A percentile compares a stretch with the other conserved stretches of the same genome.
Conservation (phyloP, 2,329 filamentous ascomycete genomes). For the Aureobasidium sp. region DNA sequence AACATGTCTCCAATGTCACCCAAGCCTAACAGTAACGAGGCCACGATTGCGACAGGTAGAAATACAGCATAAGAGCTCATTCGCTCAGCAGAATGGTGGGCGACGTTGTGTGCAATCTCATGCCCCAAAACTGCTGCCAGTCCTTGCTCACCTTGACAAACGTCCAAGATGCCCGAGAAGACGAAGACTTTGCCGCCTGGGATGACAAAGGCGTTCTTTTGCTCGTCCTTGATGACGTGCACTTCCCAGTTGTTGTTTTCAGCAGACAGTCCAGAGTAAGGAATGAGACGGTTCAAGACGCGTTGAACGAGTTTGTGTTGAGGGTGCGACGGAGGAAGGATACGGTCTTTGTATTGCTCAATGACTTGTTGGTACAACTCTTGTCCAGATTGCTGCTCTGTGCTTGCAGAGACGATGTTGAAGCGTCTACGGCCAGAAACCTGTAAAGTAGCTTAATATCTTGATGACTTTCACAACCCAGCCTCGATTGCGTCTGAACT, state of each 20-base stretch:
- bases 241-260: constrained; percentile 59
- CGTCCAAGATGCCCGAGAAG: constrained; percentile 62
- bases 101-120: constrained; percentile 72
- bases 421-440: constrained; percentile 66
- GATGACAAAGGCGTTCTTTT: constrained; percentile 68
- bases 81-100: constrained; percentile 60
- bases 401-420: constrained; percentile 56
- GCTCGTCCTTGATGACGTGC: constrained; percentile 62
- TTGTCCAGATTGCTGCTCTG: constrained; percentile 49
- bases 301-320: constrained; percentile 51
- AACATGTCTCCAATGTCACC: constrained; percentile 29
- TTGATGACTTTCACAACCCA: background rate
- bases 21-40: constrained; percentile 37
- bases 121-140: constrained; percentile 71
- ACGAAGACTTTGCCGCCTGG: constrained; percentile 76
- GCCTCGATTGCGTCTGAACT: constrained; percentile 8
- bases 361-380: constrained; percentile 53
- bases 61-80: constrained; percentile 42
- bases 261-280: constrained; percentile 53
- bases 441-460: constrained; percentile 21
- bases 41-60: constrained; percentile 28
- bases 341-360: constrained; percentile 45
- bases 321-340: constrained; percentile 55
- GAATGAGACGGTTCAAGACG: constrained; percentile 61
- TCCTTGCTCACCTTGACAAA: constrained; percentile 60